Base-by-base conservation (phyloP, 2,329 filamentous ascomycete genomes). In the Microsporum ferrugineum region DNA sequence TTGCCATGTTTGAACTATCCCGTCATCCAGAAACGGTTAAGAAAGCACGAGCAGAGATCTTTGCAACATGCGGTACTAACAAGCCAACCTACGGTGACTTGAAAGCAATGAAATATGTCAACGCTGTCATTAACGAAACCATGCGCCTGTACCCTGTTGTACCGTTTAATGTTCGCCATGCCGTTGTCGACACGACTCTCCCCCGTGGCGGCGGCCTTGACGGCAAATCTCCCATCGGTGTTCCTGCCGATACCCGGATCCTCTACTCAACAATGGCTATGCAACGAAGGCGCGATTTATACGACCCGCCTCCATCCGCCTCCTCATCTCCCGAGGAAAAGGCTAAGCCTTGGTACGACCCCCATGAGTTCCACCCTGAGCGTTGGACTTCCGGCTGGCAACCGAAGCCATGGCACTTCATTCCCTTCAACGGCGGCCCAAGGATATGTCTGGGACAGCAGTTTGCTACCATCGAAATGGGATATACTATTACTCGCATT, bases 21-120 rank as follows among this genome's bases (percentile, higher is more conserved):
- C 83, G 84, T 14, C 80, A 89, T 66, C 89, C 90, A 0, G 76
- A 83, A 1, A 80, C 84, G 1, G 82, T 90, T 2, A 71, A 77
- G 59, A 88, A 84, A 70, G 79, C 96, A 58, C 84, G 91, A 29
- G 73, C 77, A 29, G 90, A 96, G 73, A 90, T 96, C 68, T 72
- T 85, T 31, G 71, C 80, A 1, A 78, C 78, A 0, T 81, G 96
- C 3, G 91, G 91, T 1, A 76, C 83, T 12, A 78, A 7, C 67
- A 75, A 72, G 58, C 73, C 72, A 0, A 90, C 87, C 0, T 96
- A 95, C 72, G 81, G 84, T 10, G 83, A 96, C 70, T 80, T 96
- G 62, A 96, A 95, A 78, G 81, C 81, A 65, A 95, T 96, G 90
- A 87, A 88, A 68, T 96, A 92, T 71, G 82, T 94, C 14, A 78